Evolutionary conservation across 2,329 filamentous ascomycete genomes (phyloP).

Genomic region (Trichoderma sp.): DNA sequence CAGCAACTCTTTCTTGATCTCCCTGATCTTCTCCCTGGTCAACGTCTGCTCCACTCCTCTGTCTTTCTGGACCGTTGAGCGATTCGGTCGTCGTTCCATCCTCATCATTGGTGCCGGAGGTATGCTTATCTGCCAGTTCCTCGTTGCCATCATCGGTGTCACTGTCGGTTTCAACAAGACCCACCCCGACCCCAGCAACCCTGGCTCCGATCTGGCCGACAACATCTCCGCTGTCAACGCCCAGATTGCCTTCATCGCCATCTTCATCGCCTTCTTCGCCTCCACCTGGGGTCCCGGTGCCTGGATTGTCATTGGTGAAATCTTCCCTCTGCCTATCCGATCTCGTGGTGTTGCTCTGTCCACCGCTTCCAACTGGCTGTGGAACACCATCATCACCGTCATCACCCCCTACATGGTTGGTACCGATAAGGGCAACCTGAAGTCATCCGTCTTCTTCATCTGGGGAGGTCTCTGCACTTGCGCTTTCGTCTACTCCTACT

Average conservation of each 20-base stretch:
- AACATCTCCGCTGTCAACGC: conserved; percentile 62
- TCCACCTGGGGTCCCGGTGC: conserved; percentile 83
- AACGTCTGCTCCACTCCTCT: conserved; percentile 84
- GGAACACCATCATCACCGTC: conserved; percentile 73
- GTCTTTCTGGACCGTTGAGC: conserved; percentile 86
- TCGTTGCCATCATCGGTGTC: conserved; percentile 76
- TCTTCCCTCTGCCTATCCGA: conserved; percentile 86
- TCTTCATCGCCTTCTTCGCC: conserved; percentile 94
- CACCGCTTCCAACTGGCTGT: conserved; percentile 89
- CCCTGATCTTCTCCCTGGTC: conserved; percentile 82
- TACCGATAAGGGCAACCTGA: conserved; percentile 62
- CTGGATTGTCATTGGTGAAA: conserved; percentile 84
- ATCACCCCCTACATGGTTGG: conserved; percentile 75
- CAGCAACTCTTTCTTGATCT: conserved; percentile 76
- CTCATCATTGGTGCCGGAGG: conserved; percentile 77
- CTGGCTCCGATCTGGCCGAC: conserved; percentile 44
- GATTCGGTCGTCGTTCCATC: conserved; percentile 75
- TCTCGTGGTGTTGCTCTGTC: conserved; percentile 84
- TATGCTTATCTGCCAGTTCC: conserved; percentile 85
- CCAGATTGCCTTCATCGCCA: conserved; percentile 84
- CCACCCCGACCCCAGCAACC: conserved; percentile 47
- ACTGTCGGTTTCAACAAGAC: conserved; percentile 57
- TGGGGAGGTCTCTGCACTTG: conserved; percentile 68
- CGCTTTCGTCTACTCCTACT: conserved; percentile 67
- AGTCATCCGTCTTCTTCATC: conserved; percentile 72